Evolutionary conservation across 345 rosid species (phyloP).

Genomic region (Trapa bicornis): DNA sequence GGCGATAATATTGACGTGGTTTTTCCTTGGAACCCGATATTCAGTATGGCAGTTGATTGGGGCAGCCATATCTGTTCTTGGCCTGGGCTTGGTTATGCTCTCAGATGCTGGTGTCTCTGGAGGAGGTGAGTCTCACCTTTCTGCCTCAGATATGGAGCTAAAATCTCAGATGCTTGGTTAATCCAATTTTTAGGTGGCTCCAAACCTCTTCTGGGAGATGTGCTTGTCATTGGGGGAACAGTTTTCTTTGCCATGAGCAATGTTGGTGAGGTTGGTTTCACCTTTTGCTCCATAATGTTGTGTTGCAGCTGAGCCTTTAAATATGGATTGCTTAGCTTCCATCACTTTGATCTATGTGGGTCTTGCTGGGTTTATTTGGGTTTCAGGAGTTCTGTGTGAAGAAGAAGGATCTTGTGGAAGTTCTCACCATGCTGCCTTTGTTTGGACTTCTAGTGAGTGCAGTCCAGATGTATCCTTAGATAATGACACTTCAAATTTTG

Average conservation of each 20-base stretch:
- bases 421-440: slow-evolving; percentile 37
- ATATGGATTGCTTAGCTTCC: no score
- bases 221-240: slow-evolving; percentile 34
- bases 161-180: no score
- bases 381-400: slow-evolving; percentile 50
- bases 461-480: slow-evolving; percentile 27
- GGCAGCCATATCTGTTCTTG: slow-evolving; percentile 36
- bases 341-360: no score
- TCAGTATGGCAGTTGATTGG: slow-evolving; percentile 42
- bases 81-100: slow-evolving; percentile 46
- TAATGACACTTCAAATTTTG: no score
- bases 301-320: no score
- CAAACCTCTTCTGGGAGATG: slow-evolving; percentile 33
- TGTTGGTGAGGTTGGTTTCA: slow-evolving; percentile 35
- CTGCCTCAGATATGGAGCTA: background rate
- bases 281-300: no score
- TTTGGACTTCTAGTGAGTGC: slow-evolving; percentile 35
- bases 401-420: slow-evolving; percentile 40
- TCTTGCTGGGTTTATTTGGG: no score
- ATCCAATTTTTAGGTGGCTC: slow-evolving; percentile 27
- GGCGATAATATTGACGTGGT: slow-evolving; percentile 42
- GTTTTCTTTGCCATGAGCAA: slow-evolving; percentile 42
- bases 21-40: slow-evolving; percentile 39
- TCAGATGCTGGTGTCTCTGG: slow-evolving; percentile 51
- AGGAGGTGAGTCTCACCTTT: slow-evolving; percentile 25